Base-by-base conservation (phyloP, 371 early-diverging fungal genomes). In the Mortierella sp. region DNA sequence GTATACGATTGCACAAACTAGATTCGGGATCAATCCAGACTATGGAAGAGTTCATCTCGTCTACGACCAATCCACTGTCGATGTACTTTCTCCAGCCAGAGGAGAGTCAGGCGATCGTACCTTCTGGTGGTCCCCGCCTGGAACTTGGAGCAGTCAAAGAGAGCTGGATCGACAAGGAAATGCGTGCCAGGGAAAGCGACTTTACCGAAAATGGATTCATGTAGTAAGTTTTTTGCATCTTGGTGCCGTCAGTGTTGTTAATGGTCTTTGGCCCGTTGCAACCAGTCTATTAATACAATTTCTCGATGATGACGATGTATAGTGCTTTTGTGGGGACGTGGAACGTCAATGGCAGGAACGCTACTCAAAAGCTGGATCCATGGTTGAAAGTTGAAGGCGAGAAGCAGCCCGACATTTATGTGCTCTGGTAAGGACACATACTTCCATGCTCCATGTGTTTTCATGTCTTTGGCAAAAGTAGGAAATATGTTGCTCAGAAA, bases 261-360 rank as follows among this genome's bases (percentile, higher is more conserved):
- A 16, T 26, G n/a, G 19, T 13, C 9, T 1, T 19, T n/a, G n/a
- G n/a, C 43, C 43, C 69, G 11, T 21, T 78, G 24, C 6, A 34
- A 8, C 6, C 16, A 31, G 19, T 4, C 31, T n/a, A 31, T 5
- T 61, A 69, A 53, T 31, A 46, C 43, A 13, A 37, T 46, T 51
- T 48, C 43, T 28, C 48, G 37, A 26, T 74, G 26, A 71, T 28
- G 46, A 48, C 76, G 55, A 40, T 61, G 6, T 0, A 0, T 78
- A 93, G 95, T 57, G 88, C 95, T 3, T 96, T 97, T 88, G 92
- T 94, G 1, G 98, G 97, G 0, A 96, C 98, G 0, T 98, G 97
- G 96, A 98, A 98, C 79, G 97, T 98, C 24, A 96, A 96, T 87
- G 97, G 97, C 14, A 91, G 90, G 34, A 79, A 89, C 16, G 92